Base-by-base conservation (phyloP, 345 rosid species). In the Noccaea bulbosa region DNA sequence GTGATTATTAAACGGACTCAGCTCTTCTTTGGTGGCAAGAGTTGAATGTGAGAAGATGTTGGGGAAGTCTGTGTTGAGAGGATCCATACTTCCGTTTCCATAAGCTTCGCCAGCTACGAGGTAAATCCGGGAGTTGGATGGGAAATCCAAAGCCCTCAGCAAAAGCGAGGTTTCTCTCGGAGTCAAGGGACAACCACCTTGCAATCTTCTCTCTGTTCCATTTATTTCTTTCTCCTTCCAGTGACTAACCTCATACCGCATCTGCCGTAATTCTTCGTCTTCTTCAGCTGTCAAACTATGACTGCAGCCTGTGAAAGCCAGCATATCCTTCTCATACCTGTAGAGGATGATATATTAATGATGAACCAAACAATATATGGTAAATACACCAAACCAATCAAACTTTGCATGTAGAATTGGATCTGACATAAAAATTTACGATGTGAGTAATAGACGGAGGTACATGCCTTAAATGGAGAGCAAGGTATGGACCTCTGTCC, bases 251-350 rank as follows among this genome's bases (percentile, higher is more conserved):
- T 87, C 95, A 79, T 87, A 85, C 14, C 93, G 84, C 98, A 93
- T 91, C 74, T 57, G 78, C 1, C 75, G 77, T 73, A 93, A 80
- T 69, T 93, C 97, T 57, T 86, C 91, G 69, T 84, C 90, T 79
- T 93, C 98, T 79, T 87, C 93, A 47, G 78, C 77, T 15, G 86
- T 87, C 84, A 93, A 86, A 70, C 79, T 81, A 67, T 91, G 92
- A 79, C 98, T 88, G 77, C 98, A 93, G 64, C 97, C 98, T 5
- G 98, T 93, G 80, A 93, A 93, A 77, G 98, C 93, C 77, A 93
- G 90, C 98, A 93, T 93, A 77, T 93, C 98, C 77, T 87, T 93
- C 84, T 88, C 98, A 66, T 91, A 93, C 86, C 98, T 93, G 77
- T 37, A 67, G 37, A 69, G 37, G 54, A 70, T 49, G 16, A 58